A percentile compares a stretch with the other conserved stretches of the same genome.
phyloP scores from a whole-genome alignment of 78 protist genomes.

The Speleostelium caveatum region DNA sequence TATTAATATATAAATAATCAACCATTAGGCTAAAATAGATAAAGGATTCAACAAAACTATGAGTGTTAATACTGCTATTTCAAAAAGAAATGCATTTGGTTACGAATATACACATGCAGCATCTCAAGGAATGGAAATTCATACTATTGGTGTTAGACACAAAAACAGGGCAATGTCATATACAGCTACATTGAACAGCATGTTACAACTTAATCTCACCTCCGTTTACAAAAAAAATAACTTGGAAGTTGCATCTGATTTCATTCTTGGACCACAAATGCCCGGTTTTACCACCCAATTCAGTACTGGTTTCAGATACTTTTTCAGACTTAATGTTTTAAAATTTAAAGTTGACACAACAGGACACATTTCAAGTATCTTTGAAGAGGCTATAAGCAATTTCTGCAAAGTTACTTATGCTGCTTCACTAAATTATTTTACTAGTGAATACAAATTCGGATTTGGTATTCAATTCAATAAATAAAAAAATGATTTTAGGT shows the following conservation, averaged over 20 bases:
- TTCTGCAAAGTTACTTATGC: not conserved
- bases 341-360: slow-evolving; percentile 9
- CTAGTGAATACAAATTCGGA: slow-evolving; percentile 16
- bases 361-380: not conserved
- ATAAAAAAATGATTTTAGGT: not conserved
- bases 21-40: slow-evolving; percentile 1
- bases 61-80: not conserved
- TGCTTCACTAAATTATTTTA: slow-evolving; percentile 12
- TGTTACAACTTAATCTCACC: not conserved
- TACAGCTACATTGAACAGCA: not conserved
- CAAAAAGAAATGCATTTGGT: slow-evolving; percentile 9
- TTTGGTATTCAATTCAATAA: not conserved
- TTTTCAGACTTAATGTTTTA: not conserved
- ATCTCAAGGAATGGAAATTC: not conserved
- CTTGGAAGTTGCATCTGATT: slow-evolving; percentile 10
- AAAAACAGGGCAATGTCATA: not conserved
- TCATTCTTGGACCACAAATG: not conserved
- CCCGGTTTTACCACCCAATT: not conserved
- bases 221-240: not conserved
- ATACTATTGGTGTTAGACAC: not conserved
- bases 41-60: not conserved
- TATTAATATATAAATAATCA: not conserved
- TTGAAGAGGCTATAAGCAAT: not conserved
- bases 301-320: not conserved
- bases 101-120: slow-evolving; percentile 1